Percentiles rank a stretch among this genome's conserved stretches.
Conservation (phyloP, 805 yeast species). For the Ogataea saltuana region DNA sequence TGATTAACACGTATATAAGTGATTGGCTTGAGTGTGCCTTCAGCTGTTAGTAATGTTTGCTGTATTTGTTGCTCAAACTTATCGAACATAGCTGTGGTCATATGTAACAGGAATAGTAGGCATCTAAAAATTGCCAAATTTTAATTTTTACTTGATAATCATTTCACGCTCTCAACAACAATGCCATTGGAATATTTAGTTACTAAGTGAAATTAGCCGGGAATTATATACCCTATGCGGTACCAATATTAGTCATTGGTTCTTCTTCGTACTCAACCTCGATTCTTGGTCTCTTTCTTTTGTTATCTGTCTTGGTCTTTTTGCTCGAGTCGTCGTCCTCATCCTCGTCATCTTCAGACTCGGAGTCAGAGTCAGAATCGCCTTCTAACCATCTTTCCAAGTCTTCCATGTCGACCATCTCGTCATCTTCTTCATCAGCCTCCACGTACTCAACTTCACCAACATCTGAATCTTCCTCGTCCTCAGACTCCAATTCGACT, state of each 20-base stretch:
- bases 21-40: too few species aligned
- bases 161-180: constrained; percentile 6
- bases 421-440: constrained; percentile 87
- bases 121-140: not conserved
- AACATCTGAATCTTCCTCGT: constrained; percentile 47
- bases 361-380: constrained; percentile 36
- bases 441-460: constrained; percentile 88
- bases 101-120: too few species aligned
- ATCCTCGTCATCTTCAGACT: constrained; percentile 35
- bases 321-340: constrained; percentile 36
- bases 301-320: constrained; percentile 42
- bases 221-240: constrained; percentile 12
- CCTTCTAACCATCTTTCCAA: constrained; percentile 76
- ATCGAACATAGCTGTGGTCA: too few species aligned
- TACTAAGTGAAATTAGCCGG: constrained; percentile 3
- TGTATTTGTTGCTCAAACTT: too few species aligned
- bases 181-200: constrained; percentile 9
- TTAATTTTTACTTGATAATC: not conserved
- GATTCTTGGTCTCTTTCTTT: constrained; percentile 55
- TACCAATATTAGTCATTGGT: constrained; percentile 35
- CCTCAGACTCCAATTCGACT: constrained; percentile 52
- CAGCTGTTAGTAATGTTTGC: too few species aligned
- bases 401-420: constrained; percentile 90
- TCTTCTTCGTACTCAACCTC: constrained; percentile 78
- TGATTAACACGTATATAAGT: too few species aligned